Conservation (phyloP, 2,329 filamentous ascomycete genomes). For the Cladosporium cucumerinum region DNA sequence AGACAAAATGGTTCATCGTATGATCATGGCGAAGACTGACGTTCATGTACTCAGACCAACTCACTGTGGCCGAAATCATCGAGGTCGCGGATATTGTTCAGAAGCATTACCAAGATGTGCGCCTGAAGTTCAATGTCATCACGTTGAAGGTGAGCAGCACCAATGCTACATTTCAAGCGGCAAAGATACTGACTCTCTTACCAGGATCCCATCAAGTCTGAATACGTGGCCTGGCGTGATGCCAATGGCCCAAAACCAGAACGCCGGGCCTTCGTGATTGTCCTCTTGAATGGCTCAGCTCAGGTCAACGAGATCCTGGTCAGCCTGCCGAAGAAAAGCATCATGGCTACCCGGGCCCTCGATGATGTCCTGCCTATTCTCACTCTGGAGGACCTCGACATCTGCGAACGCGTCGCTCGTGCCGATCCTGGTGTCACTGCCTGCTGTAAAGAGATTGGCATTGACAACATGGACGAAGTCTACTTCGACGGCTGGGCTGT, state of each 20-base stretch:
- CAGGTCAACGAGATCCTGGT: slow-evolving; percentile 17
- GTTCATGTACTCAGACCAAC: not conserved
- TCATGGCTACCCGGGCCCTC: slow-evolving; percentile 23
- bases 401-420: slow-evolving; percentile 36
- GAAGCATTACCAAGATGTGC: not conserved
- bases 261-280: slow-evolving; percentile 45
- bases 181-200: not conserved
- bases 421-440: slow-evolving; percentile 34
- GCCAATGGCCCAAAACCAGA: slow-evolving; percentile 33
- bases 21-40: not conserved
- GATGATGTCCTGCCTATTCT: slow-evolving; percentile 47
- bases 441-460: slow-evolving; percentile 36
- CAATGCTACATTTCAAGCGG: too few species aligned
- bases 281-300: slow-evolving; percentile 42
- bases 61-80: slow-evolving; percentile 14
- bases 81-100: slow-evolving; percentile 10
- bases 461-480: slow-evolving; percentile 37
- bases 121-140: slow-evolving; percentile 16
- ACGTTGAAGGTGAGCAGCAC: slow-evolving; percentile 5
- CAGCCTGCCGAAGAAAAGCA: slow-evolving; percentile 6
- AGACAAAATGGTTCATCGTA: not conserved
- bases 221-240: slow-evolving; percentile 36
- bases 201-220: slow-evolving; percentile 29
- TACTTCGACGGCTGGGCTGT: slow-evolving; percentile 39
- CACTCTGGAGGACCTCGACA: slow-evolving; percentile 37